Percentiles rank a stretch among this genome's conserved stretches.
These are phyloP conservation scores for Fusarium mundagurra DNA, from an alignment of 2,329 filamentous ascomycete genomes.

Conservation along the genomic window DNA sequence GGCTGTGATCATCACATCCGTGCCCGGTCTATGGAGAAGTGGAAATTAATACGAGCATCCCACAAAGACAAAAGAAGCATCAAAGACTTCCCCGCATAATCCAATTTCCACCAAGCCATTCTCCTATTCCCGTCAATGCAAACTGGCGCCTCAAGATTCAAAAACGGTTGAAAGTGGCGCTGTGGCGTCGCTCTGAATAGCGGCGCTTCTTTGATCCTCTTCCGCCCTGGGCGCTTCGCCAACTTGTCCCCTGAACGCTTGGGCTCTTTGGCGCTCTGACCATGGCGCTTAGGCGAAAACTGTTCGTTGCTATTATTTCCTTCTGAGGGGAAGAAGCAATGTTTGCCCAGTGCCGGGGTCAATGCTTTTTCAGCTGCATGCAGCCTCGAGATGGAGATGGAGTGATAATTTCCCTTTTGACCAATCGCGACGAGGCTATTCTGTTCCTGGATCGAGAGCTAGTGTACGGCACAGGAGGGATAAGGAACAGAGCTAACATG, in stretches of 20 bases:
- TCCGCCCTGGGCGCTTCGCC: neutral
- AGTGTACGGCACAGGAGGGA: neutral
- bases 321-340: fast-evolving
- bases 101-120: neutral
- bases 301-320: neutral
- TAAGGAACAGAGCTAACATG: fast-evolving
- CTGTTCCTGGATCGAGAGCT: too few relatives aligned
- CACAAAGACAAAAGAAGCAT: fast-evolving
- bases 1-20: neutral
- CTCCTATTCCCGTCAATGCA: fast-evolving
- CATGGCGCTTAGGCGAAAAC: fast-evolving
- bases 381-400: neutral
- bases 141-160: neutral
- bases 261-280: neutral
- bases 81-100: neutral
- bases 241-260: too few relatives aligned
- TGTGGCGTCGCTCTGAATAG: neutral
- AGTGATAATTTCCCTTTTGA: neutral
- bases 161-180: neutral
- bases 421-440: neutral
- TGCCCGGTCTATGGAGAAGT: neutral
- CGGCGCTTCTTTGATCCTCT: neutral
- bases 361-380: neutral
- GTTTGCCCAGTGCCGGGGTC: neutral
- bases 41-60: fast-evolving